Percentiles rank a stretch among this genome's conserved stretches.
These are phyloP conservation scores for Albifimbria verrucaria DNA, from an alignment of 2,329 filamentous ascomycete species.

Conservation along the genomic window DNA sequence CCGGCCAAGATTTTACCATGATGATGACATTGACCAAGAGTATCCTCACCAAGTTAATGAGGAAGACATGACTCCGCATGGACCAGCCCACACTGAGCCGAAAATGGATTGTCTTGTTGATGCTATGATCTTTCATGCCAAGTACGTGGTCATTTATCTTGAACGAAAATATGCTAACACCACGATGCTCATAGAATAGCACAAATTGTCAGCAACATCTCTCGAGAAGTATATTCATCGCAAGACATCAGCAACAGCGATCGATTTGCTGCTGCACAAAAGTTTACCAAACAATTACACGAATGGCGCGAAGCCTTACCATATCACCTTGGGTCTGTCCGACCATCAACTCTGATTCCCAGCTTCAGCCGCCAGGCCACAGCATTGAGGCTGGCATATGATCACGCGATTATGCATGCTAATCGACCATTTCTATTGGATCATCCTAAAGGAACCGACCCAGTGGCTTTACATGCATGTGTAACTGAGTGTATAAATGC, in stretches of 20 bases:
- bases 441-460: conserved; percentile 36
- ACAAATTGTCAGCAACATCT: conserved; percentile 32
- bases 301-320: conserved; percentile 35
- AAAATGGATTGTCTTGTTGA: conserved; percentile 43
- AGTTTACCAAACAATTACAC: conserved; percentile 32
- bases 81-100: conserved; percentile 25
- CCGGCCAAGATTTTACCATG: conserved; percentile 55
- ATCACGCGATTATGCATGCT: conserved; percentile 51
- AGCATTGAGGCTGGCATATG: conserved; percentile 49
- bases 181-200: conserved; percentile 24
- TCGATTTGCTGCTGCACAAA: conserved; percentile 31
- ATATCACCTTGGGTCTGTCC: conserved; percentile 36
- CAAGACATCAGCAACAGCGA: conserved; percentile 26
- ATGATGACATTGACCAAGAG: conserved; percentile 60
- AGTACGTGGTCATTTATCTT: conserved; percentile 8
- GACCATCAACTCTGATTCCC: conserved; percentile 39
- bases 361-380: conserved; percentile 43
- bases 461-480: conserved; percentile 10
- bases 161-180: not conserved
- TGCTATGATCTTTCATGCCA: conserved; percentile 42
- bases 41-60: conserved; percentile 53
- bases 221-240: conserved; percentile 34
- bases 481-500: conserved; percentile 42
- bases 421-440: conserved; percentile 37
- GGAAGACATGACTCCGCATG: conserved; percentile 46